phyloP scores from a whole-genome alignment of 2,329 filamentous ascomycete species.

The Botrytis elliptica region DNA sequence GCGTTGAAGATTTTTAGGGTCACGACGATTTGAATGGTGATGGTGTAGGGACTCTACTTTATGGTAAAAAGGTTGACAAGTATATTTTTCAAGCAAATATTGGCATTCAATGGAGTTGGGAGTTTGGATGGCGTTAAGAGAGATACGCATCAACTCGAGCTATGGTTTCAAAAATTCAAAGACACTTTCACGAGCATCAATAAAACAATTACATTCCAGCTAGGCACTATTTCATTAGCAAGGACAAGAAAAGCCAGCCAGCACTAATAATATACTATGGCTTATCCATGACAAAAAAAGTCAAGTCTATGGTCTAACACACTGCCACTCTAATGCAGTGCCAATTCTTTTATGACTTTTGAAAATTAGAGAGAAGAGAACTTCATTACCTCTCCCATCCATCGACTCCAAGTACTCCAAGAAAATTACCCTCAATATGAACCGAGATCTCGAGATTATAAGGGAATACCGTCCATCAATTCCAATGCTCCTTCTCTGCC shows the following conservation, averaged over 20 bases:
- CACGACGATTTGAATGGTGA: neutral
- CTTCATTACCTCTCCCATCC: neutral
- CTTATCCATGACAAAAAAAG: neutral
- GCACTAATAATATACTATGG: neutral
- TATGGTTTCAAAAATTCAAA: neutral
- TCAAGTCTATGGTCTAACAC: constrained; percentile 8
- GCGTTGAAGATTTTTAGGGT: constrained; percentile 19
- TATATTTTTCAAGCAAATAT: neutral
- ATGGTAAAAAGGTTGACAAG: neutral
- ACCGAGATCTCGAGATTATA: constrained; percentile 43
- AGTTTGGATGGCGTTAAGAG: constrained; percentile 5
- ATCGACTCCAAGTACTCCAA: constrained; percentile 7
- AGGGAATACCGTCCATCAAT: constrained; percentile 68
- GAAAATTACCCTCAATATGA: neutral
- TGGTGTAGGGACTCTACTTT: no score
- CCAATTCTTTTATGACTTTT: neutral
- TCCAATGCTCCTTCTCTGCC: constrained; percentile 52
- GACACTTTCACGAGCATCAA: neutral
- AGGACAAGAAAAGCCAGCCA: neutral
- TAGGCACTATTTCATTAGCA: neutral
- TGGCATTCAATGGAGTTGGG: neutral
- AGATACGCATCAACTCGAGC: neutral
- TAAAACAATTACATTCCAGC: neutral
- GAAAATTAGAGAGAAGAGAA: neutral
- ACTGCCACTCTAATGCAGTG: neutral